These are phyloP conservation scores for Hansfordia pulvinata DNA, from an alignment of 2,329 filamentous ascomycete species.

Conservation along the genomic window DNA sequence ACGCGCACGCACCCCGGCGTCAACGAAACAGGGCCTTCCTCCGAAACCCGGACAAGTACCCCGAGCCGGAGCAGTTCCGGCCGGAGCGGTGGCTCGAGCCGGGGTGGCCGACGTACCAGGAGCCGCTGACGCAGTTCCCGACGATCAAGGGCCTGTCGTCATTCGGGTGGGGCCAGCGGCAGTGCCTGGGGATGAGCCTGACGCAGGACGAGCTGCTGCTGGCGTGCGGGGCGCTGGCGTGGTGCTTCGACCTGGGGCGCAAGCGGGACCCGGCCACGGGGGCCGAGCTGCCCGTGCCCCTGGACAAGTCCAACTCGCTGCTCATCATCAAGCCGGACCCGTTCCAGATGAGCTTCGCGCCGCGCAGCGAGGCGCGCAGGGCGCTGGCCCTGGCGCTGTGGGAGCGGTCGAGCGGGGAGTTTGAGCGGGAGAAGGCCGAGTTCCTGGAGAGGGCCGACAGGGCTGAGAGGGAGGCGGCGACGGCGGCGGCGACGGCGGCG, in stretches of 20 bases:
- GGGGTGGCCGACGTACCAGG: slow-evolving; percentile 35
- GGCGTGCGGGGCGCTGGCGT: slow-evolving; percentile 33
- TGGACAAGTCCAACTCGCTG: slow-evolving; percentile 37
- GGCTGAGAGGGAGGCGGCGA: slow-evolving; percentile 3
- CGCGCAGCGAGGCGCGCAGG: slow-evolving; percentile 25
- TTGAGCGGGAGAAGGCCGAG: slow-evolving; percentile 12
- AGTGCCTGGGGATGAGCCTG: slow-evolving; percentile 20
- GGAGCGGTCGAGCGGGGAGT: slow-evolving; percentile 16
- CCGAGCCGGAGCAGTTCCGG: slow-evolving; percentile 33
- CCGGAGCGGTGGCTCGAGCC: slow-evolving; percentile 38
- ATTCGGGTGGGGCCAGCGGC: slow-evolving; percentile 39
- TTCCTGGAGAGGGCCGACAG: slow-evolving; percentile 9
- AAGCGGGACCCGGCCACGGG: slow-evolving; percentile 29
- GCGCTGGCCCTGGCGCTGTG: slow-evolving; percentile 23
- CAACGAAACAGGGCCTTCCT: slow-evolving; percentile 35
- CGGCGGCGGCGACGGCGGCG: no score
- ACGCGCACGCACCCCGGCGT: no score
- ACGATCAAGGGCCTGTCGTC: slow-evolving; percentile 37
- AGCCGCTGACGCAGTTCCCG: slow-evolving; percentile 33
- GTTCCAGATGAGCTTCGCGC: slow-evolving; percentile 39
- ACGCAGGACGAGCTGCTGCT: slow-evolving; percentile 32
- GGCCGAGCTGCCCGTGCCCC: slow-evolving; percentile 24
- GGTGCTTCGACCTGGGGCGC: slow-evolving; percentile 23
- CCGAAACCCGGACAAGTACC: slow-evolving; percentile 34
- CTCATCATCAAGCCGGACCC: slow-evolving; percentile 44